Percentiles rank a stretch among this genome's conserved stretches.
phyloP scores from a whole-genome alignment of 1,284 basidiomycete genomes.

The Microbotryum scabiosae region DNA sequence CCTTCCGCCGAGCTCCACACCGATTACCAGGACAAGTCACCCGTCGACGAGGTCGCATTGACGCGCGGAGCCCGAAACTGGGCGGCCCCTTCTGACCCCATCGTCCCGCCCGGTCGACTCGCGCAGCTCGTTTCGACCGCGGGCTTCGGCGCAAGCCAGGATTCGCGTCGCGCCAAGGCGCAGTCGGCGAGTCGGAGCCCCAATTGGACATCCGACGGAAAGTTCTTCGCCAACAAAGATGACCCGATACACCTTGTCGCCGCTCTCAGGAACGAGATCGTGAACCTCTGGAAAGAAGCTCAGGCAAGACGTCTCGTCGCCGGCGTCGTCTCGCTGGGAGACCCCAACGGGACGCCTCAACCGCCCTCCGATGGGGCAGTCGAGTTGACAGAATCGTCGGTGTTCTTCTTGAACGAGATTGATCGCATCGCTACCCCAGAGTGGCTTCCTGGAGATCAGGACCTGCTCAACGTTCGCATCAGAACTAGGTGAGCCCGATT shows the following conservation, averaged over 20 bases:
- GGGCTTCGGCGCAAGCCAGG: conserved; percentile 5
- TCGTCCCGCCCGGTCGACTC: too few relatives aligned
- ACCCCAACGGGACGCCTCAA: too few relatives aligned
- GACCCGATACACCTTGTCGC: conserved; percentile 13
- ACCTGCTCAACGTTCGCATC: conserved; percentile 3
- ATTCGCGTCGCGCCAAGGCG: conserved; percentile 2
- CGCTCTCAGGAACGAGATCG: conserved; percentile 1
- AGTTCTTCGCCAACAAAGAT: conserved; percentile 2
- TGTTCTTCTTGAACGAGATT: conserved; percentile 2
- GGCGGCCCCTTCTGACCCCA: too few relatives aligned
- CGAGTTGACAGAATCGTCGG: conserved; percentile 1
- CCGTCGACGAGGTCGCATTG: too few relatives aligned
- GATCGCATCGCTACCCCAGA: background rate
- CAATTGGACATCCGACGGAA: conserved; percentile 3
- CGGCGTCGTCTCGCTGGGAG: too few relatives aligned
- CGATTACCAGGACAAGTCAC: too few relatives aligned
- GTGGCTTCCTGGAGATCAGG: conserved; percentile 8
- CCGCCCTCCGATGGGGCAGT: background rate
- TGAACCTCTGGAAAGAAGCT: conserved; percentile 5
- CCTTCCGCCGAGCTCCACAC: too few relatives aligned
- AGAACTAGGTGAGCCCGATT: background rate
- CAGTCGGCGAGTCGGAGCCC: background rate
- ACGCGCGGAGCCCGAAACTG: too few relatives aligned
- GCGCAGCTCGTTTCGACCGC: background rate
- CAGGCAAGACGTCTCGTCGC: background rate